phyloP scores from a whole-genome alignment of 768 basidiomycete species.

The Calocera cornea region DNA sequence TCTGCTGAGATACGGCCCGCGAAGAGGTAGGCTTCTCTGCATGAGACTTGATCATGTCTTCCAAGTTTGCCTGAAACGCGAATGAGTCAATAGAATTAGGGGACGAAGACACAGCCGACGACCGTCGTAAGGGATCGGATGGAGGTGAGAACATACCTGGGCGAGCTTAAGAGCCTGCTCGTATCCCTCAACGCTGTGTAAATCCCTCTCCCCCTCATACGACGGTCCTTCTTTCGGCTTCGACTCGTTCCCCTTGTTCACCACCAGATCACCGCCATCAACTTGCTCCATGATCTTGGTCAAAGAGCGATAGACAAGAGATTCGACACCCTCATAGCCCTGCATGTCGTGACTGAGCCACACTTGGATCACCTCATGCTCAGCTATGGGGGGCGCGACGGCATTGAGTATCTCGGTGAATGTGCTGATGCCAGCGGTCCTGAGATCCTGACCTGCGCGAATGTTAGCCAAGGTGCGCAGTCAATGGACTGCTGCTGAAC shows the following conservation, averaged over 20 bases:
- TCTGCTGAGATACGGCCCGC: constrained; percentile 26
- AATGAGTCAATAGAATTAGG: constrained; percentile 8
- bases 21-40: constrained; percentile 20
- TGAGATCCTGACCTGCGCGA: constrained; percentile 70
- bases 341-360: constrained; percentile 94
- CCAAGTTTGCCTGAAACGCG: constrained; percentile 58
- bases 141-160: constrained; percentile 38
- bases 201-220: constrained; percentile 40
- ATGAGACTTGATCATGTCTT: constrained; percentile 58
- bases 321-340: constrained; percentile 90
- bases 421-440: constrained; percentile 73
- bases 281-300: constrained; percentile 90
- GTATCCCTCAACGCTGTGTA: constrained; percentile 74
- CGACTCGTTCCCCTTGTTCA: constrained; percentile 70
- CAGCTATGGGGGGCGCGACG: constrained; percentile 94
- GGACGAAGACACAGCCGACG: constrained; percentile 20
- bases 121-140: constrained; percentile 17
- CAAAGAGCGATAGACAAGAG: constrained; percentile 80
- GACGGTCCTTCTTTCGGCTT: constrained; percentile 43
- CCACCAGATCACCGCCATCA: constrained; percentile 78
- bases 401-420: constrained; percentile 86
- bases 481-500: constrained; percentile 16
- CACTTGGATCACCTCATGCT: constrained; percentile 94
- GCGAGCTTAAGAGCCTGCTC: constrained; percentile 73
- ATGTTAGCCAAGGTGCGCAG: constrained; percentile 6